Percentiles rank a stretch among this genome's conserved stretches.
phyloP scores from a whole-genome alignment of 2,329 filamentous ascomycete species.

The Claviceps monticola region DNA sequence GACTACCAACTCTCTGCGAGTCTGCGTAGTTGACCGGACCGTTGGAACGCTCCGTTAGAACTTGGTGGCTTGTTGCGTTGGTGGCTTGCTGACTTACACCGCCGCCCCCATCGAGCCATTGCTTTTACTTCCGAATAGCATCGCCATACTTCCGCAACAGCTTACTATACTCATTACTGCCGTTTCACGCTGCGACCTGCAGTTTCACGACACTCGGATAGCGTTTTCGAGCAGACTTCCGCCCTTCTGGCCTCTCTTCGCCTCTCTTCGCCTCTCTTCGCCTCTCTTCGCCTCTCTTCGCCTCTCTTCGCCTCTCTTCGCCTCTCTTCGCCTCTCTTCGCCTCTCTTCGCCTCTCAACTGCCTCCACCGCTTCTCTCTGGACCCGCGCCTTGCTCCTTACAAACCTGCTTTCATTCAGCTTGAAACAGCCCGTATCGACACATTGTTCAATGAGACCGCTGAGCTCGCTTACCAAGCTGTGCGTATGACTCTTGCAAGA shows the following conservation, averaged over 20 bases:
- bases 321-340: no score
- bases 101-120: neutral
- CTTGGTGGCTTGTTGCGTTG: neutral
- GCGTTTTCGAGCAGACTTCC: neutral
- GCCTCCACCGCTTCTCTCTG: neutral
- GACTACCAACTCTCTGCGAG: neutral
- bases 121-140: neutral
- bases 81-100: conserved; percentile 7
- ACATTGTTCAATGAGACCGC: neutral
- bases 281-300: no score
- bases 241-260: neutral
- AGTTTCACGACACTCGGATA: neutral
- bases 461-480: neutral
- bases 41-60: neutral
- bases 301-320: no score
- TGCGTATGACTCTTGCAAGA: conserved; percentile 4
- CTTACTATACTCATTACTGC: neutral
- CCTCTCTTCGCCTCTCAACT: neutral
- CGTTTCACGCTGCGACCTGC: neutral
- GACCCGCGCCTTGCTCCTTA: neutral
- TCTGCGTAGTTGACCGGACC: neutral
- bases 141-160: neutral
- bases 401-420: neutral
- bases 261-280: no score
- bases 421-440: neutral